Conservation (phyloP, 371 early-diverging fungal genomes). For the Mucor piriformis region DNA sequence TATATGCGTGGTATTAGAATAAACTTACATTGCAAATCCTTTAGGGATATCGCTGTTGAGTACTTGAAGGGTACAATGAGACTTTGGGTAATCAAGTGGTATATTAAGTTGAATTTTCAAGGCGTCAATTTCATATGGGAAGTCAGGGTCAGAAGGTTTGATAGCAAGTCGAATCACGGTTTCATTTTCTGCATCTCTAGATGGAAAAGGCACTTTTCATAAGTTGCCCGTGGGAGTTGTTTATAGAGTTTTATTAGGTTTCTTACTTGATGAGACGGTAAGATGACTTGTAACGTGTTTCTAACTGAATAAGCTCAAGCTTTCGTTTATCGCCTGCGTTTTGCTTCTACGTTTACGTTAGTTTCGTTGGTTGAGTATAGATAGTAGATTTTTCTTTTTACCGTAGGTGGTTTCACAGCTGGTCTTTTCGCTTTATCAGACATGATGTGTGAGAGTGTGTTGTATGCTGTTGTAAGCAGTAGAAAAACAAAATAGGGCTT, state of each 20-base stretch:
- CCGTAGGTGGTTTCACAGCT: not conserved
- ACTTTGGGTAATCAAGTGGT: constrained; percentile 50
- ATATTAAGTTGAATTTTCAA: constrained; percentile 56
- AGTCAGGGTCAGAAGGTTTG: constrained; percentile 73
- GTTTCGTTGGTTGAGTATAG: too few relatives aligned
- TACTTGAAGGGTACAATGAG: constrained; percentile 50
- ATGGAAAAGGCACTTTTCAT: too few relatives aligned
- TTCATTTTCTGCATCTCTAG: constrained; percentile 27
- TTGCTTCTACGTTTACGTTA: not conserved
- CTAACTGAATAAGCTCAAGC: constrained; percentile 26
- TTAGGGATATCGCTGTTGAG: constrained; percentile 68
- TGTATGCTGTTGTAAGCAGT: not conserved
- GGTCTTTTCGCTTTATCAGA: not conserved
- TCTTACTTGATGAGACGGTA: constrained; percentile 26
- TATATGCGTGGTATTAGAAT: too few relatives aligned
- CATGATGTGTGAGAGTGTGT: not conserved
- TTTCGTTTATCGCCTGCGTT: constrained; percentile 15
- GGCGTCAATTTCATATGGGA: constrained; percentile 72
- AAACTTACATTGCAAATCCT: constrained; percentile 62
- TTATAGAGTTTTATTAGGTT: too few relatives aligned
- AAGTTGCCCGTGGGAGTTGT: too few relatives aligned
- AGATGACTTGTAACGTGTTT: constrained; percentile 28
- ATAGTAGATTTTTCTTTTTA: not conserved
- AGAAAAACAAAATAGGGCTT: not conserved
- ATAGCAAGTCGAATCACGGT: constrained; percentile 49